Base-by-base conservation (phyloP, 83 land plant genomes). In the Thuja plicata region DNA sequence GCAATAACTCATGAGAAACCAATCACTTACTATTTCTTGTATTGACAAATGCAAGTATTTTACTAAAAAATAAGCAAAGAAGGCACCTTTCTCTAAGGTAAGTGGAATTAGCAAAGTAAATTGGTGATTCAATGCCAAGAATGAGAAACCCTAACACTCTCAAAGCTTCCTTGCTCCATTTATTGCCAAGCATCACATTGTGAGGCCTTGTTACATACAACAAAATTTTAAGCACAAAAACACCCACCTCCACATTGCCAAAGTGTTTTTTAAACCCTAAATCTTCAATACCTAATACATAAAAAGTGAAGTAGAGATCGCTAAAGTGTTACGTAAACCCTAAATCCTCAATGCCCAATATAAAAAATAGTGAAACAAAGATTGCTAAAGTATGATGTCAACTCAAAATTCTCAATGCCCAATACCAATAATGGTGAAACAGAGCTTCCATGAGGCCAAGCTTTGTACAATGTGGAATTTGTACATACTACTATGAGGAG, bases 71-170 rank as follows among this genome's bases (percentile, higher is more conserved):
- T 9, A 32, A 30, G 10, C 35, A 73, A n/a, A 32, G 74, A 45
- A 84, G 60, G 24, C 3, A 95, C 97, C 97, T 95, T 89, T 96
- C 97, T 88, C 94, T 96, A 13, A 97, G 54, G 74, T 95, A 94
- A 43, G 91, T 95, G n/a, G 99, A 91, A 88, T 96, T 96, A 13
- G 95, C 95, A 84, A 97, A 97, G 88, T 94, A 96, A 81, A 97
- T 95, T 17, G 99, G 95, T 71, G 96, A 92, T 77, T 94, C 97
- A 37, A 97, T 70, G 3, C n/a, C n/a, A n/a, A n/a, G n/a, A n/a
- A n/a, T n/a, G n/a, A n/a, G n/a, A n/a, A n/a, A n/a, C n/a, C n/a
- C 94, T 90, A 27, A 97, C 21, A 94, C 90, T 70, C 91, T 91
- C 12, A 27, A 16, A 48, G 97, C 97, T 12, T 97, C 94, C 19